Base-by-base conservation (phyloP, 2,329 filamentous ascomycete genomes). In the Lecanicillium sp. region DNA sequence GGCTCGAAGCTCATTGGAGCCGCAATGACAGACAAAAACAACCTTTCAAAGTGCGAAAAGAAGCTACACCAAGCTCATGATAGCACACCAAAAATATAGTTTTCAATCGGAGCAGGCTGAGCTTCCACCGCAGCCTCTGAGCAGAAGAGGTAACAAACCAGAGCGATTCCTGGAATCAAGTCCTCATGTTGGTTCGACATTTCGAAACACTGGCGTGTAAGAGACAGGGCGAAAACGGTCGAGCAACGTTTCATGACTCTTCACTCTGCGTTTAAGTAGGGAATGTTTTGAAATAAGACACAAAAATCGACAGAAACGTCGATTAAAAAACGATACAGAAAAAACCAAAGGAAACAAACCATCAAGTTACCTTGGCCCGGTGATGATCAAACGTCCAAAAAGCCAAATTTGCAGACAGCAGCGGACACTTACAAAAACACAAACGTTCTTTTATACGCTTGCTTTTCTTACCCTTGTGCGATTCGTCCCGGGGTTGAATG, bases 361-460 rank as follows among this genome's bases (percentile, higher is more conserved):
- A 25, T 25, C 7, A 25, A 25, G 11, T 6, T 25, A 25, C 22
- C 36, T 39, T 29, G 39, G 54, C 66, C 67, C 67, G 46, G 57
- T 71, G 68, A 72, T 72, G 68, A 72, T 61, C 50, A 55, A 65
- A 56, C 50, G 60, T 64, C 68, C 68, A 71, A 71, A 68, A 70
- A 72, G 68, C 68, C 68, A 72, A 72, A 72, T 68, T 72, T 71
- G 68, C 65, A 72, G 67, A 25, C 22, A 25, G 22, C 22, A 25
- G 22, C 22, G 22, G 22, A 11, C 11, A n/a, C n/a, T n/a, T n/a
- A n/a, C n/a, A n/a, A n/a, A 16, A 31, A 8, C 6, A 8, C 29
- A 16, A 31, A 31, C 13, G 13, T 8, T 31, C 8, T n/a, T 8
- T 7, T 8, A 31, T n/a, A 8, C 14, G 12, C 12, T 33, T 33